These are phyloP conservation scores for Lophiostoma macrostomum DNA, from an alignment of 495 filamentous ascomycete species.

Conservation along the genomic window DNA sequence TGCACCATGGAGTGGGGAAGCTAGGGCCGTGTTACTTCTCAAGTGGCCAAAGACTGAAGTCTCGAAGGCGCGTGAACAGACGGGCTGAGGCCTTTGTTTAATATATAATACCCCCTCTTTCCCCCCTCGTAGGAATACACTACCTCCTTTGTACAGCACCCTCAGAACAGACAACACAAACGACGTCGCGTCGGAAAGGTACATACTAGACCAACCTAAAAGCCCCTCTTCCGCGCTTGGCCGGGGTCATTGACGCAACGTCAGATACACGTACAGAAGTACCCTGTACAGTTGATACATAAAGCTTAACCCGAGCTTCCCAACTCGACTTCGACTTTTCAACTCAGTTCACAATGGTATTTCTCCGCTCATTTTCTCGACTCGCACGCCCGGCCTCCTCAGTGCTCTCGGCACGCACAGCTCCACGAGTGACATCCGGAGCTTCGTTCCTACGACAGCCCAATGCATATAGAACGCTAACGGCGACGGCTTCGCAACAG, in stretches of 20 bases:
- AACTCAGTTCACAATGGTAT: slow-evolving; percentile 60
- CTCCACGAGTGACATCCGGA: slow-evolving; percentile 39
- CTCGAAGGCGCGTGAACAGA: slow-evolving; percentile 4
- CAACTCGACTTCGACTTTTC: slow-evolving; percentile 18
- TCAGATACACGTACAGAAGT: slow-evolving; percentile 14
- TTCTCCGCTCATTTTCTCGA: slow-evolving; percentile 59
- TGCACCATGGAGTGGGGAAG: slow-evolving; percentile 26
- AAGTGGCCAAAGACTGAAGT: slow-evolving; percentile 15
- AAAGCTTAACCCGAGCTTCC: not conserved
- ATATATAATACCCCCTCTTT: slow-evolving; percentile 11
- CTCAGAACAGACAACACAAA: too few species aligned
- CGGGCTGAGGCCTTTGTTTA: not conserved
- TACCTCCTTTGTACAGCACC: too few species aligned
- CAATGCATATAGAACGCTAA: slow-evolving; percentile 52
- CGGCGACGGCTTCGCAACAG: slow-evolving; percentile 56
- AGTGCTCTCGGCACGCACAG: slow-evolving; percentile 47
- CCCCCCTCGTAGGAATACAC: not conserved
- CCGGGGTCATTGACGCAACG: slow-evolving; percentile 8
- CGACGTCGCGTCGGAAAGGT: too few species aligned
- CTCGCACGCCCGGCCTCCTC: slow-evolving; percentile 59
- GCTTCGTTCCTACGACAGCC: slow-evolving; percentile 37
- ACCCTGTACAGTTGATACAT: slow-evolving; percentile 8
- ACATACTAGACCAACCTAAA: too few species aligned
- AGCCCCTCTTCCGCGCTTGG: too few species aligned
- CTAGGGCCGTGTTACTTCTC: slow-evolving; percentile 21